Base-by-base conservation (phyloP, 495 filamentous ascomycete species). In the Aspergillus coremiiformis region DNA sequence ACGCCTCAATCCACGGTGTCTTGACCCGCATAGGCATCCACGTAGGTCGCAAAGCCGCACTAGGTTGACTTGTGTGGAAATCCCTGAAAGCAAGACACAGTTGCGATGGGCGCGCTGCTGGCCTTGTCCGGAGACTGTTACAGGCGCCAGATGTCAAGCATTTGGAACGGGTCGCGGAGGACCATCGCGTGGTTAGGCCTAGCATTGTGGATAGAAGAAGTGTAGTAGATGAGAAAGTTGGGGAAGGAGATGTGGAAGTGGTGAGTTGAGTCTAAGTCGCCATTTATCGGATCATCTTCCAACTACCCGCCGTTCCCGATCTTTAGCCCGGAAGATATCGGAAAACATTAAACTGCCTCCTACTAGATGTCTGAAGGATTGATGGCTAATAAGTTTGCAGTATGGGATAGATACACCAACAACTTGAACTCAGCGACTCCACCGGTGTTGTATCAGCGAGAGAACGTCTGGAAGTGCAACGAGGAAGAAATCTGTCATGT, bases 1-100 rank as follows among this genome's bases (percentile, higher is more conserved):
- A 63, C 0, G 84, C 84, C 49, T 85, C 81, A n/a, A 87, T 77
- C 84, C 84, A 87, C 30, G 84, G 82, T 12, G 78, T 84, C 51
- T 79, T 78, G 9, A 84, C 79, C 29, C 83, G 74, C 72, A 79
- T 78, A 7, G 70, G 68, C 70, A 72, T 70, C 69, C 70, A 73
- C 11, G 66, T 67, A 12, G 67, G 65, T 22, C 64, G 60, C 42
- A 56, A 65, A 1, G 50, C 66, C 7, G 59, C 62, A 42, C 61
- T 59, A 29, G 45, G 43, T 27, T 58, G 62, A 48, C 59, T 67
- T 20, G 62, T 49, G 49, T 68, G 67, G 39, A 75, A 73, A 10
- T 51, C 51, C 54, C 39, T 48, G 32, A 7, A 22, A 12, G 52
- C 24, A 19, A 49, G 44, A n/a, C 27, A 24, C 1, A 41, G 43